Evolutionary conservation across 306 rosid genomes (phyloP).

Genomic region (Inga laurina): DNA sequence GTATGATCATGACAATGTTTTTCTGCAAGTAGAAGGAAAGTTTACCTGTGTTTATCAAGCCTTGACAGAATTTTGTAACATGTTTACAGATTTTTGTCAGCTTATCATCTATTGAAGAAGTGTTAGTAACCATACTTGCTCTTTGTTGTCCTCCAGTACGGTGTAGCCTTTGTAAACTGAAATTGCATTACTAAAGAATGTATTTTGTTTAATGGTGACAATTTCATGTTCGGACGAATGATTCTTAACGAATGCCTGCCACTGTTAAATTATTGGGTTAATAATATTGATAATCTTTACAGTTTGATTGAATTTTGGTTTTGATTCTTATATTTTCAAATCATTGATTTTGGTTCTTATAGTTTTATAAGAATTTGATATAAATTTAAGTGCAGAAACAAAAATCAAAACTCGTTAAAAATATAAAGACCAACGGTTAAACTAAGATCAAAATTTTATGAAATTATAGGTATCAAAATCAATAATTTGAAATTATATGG

Average conservation of each 20-base stretch:
- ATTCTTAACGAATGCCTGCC: background rate
- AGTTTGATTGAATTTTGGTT: no score
- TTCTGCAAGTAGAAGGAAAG: background rate
- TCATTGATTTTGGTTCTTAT: no score
- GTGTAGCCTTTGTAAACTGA: background rate
- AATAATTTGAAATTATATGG: no score
- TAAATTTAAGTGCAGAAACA: no score
- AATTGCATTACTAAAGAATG: background rate
- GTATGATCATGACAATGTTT: slow-evolving; percentile 19
- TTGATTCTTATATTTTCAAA: no score
- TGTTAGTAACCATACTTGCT: background rate
- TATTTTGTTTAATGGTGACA: background rate
- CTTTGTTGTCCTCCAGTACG: background rate
- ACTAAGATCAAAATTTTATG: no score
- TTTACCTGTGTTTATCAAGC: background rate
- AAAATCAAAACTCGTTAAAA: no score
- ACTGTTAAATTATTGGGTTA: no score
- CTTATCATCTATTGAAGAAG: background rate
- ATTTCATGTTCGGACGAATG: background rate
- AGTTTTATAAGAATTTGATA: no score
- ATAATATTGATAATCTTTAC: no score
- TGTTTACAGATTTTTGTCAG: background rate
- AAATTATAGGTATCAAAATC: no score
- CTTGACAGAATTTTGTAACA: background rate
- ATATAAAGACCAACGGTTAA: no score